These are phyloP conservation scores for Gloeopeniophorella convolvens DNA, from an alignment of 768 basidiomycete species.

Conservation along the genomic window DNA sequence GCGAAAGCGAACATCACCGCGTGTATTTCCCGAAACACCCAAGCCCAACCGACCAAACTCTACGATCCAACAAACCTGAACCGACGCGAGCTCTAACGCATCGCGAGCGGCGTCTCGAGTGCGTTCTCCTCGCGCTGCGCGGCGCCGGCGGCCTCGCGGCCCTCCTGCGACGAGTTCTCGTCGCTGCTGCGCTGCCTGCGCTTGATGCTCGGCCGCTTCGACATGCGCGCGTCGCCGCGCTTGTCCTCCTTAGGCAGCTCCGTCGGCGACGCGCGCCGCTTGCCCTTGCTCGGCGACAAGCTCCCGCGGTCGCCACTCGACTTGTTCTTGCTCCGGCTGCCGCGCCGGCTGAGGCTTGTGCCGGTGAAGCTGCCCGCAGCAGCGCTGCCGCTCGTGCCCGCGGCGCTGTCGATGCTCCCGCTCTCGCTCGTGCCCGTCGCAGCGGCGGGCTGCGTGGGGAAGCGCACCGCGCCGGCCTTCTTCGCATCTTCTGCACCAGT, in stretches of 20 bases:
- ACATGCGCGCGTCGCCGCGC: conserved; percentile 46
- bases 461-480: conserved; percentile 19
- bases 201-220: conserved; percentile 66
- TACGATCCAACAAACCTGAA: background rate
- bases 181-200: conserved; percentile 31
- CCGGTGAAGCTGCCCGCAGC: background rate
- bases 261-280: conserved; percentile 66
- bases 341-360: background rate
- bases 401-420: conserved; percentile 1
- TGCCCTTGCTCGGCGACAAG: conserved; percentile 37
- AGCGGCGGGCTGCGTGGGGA: background rate
- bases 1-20: background rate
- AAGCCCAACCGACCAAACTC: background rate
- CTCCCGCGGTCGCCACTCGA: background rate
- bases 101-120: background rate
- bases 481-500: conserved; percentile 17
- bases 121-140: background rate
- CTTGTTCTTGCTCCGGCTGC: conserved; percentile 8
- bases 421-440: conserved; percentile 6
- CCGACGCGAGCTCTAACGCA: no score
- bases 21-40: background rate
- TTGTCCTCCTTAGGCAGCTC: conserved; percentile 58
- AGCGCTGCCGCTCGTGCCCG: background rate
- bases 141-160: no score
- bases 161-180: conserved; percentile 6